Evolutionary conservation across 208 protist genomes (phyloP).

Genomic region (Trypanosoma boissoni): DNA sequence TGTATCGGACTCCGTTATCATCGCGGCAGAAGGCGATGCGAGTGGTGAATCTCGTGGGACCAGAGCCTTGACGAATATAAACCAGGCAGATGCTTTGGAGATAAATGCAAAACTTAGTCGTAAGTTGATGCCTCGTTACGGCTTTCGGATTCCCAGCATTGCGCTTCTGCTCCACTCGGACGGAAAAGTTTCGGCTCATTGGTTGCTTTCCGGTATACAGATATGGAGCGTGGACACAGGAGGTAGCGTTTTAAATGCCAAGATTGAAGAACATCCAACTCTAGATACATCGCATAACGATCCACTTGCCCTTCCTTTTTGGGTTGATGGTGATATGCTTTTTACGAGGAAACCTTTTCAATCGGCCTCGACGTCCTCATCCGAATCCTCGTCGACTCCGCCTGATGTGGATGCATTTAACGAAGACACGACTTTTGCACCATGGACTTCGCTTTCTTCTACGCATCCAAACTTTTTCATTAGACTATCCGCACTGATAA

Average conservation of each 20-base stretch:
- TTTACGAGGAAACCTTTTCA: constrained; percentile 33
- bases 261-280: constrained; percentile 28
- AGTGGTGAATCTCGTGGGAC: not conserved
- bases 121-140: constrained; percentile 37
- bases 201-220: constrained; percentile 27
- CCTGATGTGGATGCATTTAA: too few species aligned
- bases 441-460: constrained; percentile 6
- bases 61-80: not conserved
- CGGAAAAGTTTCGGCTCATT: constrained; percentile 44
- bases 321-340: constrained; percentile 54
- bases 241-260: constrained; percentile 23
- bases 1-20: not conserved
- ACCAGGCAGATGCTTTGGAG: not conserved
- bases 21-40: not conserved
- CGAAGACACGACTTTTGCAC: too few species aligned
- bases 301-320: constrained; percentile 68
- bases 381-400: too few species aligned
- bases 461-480: constrained; percentile 59
- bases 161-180: constrained; percentile 44
- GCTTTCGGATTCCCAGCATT: constrained; percentile 31
- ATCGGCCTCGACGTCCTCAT: not conserved
- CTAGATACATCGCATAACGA: constrained; percentile 25
- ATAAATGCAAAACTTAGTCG: not conserved
- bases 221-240: constrained; percentile 43
- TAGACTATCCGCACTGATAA: constrained; percentile 67